phyloP scores from a whole-genome alignment of 2,329 filamentous ascomycete species.

The Neopestalotiopsis rosae region DNA sequence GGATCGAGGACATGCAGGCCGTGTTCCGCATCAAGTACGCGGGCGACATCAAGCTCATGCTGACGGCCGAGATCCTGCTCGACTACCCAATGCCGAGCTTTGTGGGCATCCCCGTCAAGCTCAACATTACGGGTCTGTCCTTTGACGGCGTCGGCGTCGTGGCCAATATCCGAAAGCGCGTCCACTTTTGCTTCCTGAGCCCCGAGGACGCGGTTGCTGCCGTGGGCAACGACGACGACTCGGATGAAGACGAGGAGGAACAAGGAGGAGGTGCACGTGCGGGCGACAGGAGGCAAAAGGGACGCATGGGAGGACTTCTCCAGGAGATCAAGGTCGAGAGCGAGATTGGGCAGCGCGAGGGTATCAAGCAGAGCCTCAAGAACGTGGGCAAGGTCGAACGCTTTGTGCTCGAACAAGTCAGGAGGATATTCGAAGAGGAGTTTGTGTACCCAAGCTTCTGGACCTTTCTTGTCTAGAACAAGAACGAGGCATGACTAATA shows the following conservation, averaged over 20 bases:
- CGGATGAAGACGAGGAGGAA: constrained; percentile 31
- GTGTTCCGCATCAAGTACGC: constrained; percentile 90
- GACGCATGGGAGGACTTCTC: constrained; percentile 73
- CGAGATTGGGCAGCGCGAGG: constrained; percentile 92
- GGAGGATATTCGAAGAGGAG: constrained; percentile 97
- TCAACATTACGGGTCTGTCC: constrained; percentile 92
- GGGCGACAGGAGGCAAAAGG: constrained; percentile 39
- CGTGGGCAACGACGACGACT: constrained; percentile 54
- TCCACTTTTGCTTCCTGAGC: constrained; percentile 93
- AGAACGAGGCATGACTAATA: no score
- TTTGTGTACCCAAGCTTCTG: constrained; percentile 98
- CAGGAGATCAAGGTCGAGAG: constrained; percentile 97
- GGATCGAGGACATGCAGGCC: constrained; percentile 87
- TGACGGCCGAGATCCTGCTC: constrained; percentile 93
- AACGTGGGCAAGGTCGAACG: constrained; percentile 99
- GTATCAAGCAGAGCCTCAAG: constrained; percentile 92
- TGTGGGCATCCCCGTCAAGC: constrained; percentile 89
- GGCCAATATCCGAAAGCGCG: constrained; percentile 85
- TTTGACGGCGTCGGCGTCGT: constrained; percentile 95
- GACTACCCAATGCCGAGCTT: constrained; percentile 99
- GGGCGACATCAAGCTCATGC: constrained; percentile 83
- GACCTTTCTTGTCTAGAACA: constrained; percentile 84
- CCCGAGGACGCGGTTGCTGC: constrained; percentile 86
- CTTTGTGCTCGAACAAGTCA: constrained; percentile 95
- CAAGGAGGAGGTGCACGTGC: constrained; percentile 33